These are phyloP conservation scores for Platanus orientalis DNA, from an alignment of 164 flowering plant species.

Conservation along the genomic window DNA sequence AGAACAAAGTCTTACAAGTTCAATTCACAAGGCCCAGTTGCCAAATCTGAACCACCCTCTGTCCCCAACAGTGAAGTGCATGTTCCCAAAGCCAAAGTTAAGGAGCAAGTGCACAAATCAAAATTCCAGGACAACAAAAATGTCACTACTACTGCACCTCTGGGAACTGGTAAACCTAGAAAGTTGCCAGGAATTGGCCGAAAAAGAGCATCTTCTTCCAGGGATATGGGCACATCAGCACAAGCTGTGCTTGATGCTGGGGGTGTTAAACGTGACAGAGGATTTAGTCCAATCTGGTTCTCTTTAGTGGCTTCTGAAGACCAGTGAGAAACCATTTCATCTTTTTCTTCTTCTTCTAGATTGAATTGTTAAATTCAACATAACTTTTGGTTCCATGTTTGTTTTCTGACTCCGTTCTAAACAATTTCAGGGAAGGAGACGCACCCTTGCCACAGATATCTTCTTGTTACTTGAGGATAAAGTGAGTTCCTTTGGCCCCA, in stretches of 20 bases:
- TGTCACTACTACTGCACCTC: slow-evolving; percentile 19
- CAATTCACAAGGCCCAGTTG: slow-evolving; percentile 39
- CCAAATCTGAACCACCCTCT: slow-evolving; percentile 33
- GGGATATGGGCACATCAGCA: slow-evolving; percentile 27
- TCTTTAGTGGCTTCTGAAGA: slow-evolving; percentile 70
- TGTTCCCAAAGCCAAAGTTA: slow-evolving; percentile 37
- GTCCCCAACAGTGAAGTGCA: slow-evolving; percentile 23
- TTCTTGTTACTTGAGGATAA: slow-evolving; percentile 45
- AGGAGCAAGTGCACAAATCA: slow-evolving; percentile 38
- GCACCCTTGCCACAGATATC: slow-evolving; percentile 53
- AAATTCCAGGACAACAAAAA: slow-evolving; percentile 45
- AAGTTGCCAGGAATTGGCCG: slow-evolving; percentile 41
- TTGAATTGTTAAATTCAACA: too few species aligned
- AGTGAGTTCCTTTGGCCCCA: slow-evolving; percentile 40
- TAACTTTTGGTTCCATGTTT: too few species aligned
- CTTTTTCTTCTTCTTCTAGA: too few species aligned
- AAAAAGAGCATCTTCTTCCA: slow-evolving; percentile 38
- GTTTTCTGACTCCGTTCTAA: slow-evolving; percentile 10
- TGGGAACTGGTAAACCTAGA: slow-evolving; percentile 50
- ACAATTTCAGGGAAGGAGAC: slow-evolving; percentile 62
- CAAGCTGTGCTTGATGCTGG: slow-evolving; percentile 53
- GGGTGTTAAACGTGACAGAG: slow-evolving; percentile 33
- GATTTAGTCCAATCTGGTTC: slow-evolving; percentile 79
- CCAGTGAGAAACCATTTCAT: slow-evolving; percentile 48
- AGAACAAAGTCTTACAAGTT: slow-evolving; percentile 67